Percentiles rank a stretch among this genome's conserved stretches.
These are phyloP conservation scores for Globisporangium uncinulatum DNA, from an alignment of 352 stramenopile species.

Conservation along the genomic window DNA sequence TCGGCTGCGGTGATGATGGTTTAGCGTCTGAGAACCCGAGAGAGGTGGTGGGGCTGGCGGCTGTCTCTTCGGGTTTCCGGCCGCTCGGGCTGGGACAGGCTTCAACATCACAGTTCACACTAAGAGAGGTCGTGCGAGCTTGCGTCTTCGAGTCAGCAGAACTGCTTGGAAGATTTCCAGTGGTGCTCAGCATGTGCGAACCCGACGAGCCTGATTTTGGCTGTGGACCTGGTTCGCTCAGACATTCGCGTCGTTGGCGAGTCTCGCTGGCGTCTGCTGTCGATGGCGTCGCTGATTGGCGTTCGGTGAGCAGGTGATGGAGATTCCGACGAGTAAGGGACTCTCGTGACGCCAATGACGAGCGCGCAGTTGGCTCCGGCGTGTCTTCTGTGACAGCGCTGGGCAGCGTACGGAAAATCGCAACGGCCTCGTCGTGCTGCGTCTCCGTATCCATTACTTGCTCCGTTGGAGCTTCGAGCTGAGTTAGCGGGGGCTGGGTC, in stretches of 20 bases:
- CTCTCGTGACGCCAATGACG: not conserved
- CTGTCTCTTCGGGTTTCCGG: too few species aligned
- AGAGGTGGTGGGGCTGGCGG: too few species aligned
- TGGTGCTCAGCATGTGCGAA: too few species aligned
- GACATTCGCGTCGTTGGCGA: too few species aligned
- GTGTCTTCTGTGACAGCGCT: constrained; percentile 2
- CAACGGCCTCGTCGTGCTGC: not conserved
- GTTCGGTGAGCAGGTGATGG: not conserved
- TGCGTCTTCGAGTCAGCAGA: too few species aligned
- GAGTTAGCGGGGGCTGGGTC: not conserved
- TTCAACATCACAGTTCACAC: too few species aligned
- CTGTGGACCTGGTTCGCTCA: too few species aligned
- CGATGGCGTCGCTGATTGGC: not conserved
- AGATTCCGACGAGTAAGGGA: not conserved
- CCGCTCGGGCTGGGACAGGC: too few species aligned
- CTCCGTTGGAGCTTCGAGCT: not conserved
- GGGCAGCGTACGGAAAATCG: not conserved
- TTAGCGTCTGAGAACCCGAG: too few species aligned
- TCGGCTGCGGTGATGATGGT: not conserved
- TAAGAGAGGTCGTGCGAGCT: too few species aligned
- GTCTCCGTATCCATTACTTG: constrained; percentile 1
- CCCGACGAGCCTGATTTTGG: not conserved
- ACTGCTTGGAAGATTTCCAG: too few species aligned
- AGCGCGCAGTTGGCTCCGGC: too few species aligned
- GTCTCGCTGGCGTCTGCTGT: not conserved